Evolutionary conservation across 176 grass and related monocot genomes (phyloP).

Genomic region (Triticum urartu): DNA sequence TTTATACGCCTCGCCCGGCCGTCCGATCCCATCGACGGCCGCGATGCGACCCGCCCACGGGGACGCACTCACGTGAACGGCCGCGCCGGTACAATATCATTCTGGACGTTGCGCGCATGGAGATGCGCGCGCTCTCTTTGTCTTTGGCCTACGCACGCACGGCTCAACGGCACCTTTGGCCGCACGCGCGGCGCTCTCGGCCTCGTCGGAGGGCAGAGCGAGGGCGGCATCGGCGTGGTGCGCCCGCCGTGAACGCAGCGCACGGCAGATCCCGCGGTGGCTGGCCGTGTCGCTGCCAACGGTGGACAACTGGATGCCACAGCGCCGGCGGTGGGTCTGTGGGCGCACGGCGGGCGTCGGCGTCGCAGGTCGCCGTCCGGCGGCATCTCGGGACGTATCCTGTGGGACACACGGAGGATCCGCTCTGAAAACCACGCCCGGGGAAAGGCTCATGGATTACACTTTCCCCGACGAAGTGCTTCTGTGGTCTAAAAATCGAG

Average conservation of each 20-base stretch:
- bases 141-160: too few relatives aligned
- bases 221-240: too few relatives aligned
- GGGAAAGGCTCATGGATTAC: too few relatives aligned
- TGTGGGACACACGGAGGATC: conserved; percentile 7
- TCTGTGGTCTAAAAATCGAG: too few relatives aligned
- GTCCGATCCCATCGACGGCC: not conserved
- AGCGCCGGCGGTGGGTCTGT: not conserved
- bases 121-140: not conserved
- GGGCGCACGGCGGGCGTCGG: not conserved
- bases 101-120: not conserved
- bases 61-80: not conserved
- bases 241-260: too few relatives aligned
- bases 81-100: not conserved
- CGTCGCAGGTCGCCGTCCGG: not conserved
- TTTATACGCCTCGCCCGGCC: conserved; percentile 4
- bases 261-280: too few relatives aligned
- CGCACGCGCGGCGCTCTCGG: too few relatives aligned
- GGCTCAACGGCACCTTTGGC: too few relatives aligned
- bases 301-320: not conserved
- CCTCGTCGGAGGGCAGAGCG: too few relatives aligned
- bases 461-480: too few relatives aligned
- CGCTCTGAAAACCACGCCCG: not conserved
- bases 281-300: not conserved
- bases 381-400: not conserved
- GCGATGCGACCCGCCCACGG: not conserved